Percentiles rank a stretch among this genome's conserved stretches.
Evolutionary conservation across 2,329 filamentous ascomycete genomes (phyloP).

Genomic region (Aspergillus uvarum): DNA sequence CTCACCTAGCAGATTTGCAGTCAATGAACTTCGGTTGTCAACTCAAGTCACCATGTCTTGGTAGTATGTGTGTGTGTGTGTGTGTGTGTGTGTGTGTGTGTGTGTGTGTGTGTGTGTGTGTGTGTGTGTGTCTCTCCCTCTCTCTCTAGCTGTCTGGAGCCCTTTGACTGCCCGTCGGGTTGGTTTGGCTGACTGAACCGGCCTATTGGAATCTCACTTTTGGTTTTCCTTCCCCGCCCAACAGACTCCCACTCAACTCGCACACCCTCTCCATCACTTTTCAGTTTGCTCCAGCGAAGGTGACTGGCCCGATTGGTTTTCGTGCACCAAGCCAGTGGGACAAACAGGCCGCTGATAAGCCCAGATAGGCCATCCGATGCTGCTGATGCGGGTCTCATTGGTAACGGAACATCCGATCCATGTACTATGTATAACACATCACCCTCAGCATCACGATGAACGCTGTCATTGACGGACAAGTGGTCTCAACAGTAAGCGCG

Average conservation of each 20-base stretch:
- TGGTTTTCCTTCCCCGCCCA: constrained; percentile 9
- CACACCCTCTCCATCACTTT: constrained; percentile 11
- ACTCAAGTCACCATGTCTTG: constrained; percentile 11
- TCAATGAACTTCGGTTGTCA: constrained; percentile 16
- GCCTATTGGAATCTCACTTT: not conserved
- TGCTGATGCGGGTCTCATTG: constrained; percentile 10
- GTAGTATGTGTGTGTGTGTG: not conserved
- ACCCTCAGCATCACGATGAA: constrained; percentile 7
- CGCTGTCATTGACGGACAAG: constrained; percentile 7
- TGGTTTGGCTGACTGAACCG: not conserved
- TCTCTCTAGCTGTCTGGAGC: too few relatives aligned
- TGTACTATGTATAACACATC: constrained; percentile 11
- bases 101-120: not conserved
- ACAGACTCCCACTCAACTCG: not conserved
- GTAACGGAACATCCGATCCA: constrained; percentile 14
- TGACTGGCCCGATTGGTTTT: constrained; percentile 18
- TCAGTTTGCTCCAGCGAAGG: constrained; percentile 6
- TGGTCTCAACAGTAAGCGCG: constrained; percentile 16
- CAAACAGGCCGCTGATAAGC: constrained; percentile 22
- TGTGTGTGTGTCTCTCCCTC: too few relatives aligned
- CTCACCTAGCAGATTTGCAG: not conserved
- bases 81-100: not conserved
- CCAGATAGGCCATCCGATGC: constrained; percentile 13
- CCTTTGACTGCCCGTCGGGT: not conserved
- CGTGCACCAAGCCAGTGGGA: constrained; percentile 17